Conservation (phyloP, 192 early-diverging fungal genomes). For the Backusella luteola region DNA sequence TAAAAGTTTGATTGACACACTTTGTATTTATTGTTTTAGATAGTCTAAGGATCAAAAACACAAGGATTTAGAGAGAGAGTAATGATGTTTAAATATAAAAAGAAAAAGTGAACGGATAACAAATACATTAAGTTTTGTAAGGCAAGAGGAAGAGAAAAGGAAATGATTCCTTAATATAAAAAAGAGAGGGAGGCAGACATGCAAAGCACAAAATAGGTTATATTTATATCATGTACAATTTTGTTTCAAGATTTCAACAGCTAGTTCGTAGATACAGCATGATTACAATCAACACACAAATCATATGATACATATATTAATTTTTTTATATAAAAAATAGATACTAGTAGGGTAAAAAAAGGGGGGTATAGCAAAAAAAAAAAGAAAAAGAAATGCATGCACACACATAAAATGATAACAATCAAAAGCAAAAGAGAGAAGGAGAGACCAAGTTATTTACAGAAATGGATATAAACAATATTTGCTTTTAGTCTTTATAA, state of each 20-base stretch:
- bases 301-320: slow-evolving; percentile 4
- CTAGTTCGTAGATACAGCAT: not conserved
- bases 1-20: not conserved
- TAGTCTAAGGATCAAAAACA: not conserved
- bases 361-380: not conserved
- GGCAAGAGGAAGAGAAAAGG: not conserved
- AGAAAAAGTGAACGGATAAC: not conserved
- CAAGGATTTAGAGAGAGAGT: not conserved
- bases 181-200: not conserved
- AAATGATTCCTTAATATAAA: not conserved
- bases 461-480: not conserved
- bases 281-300: not conserved
- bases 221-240: not conserved
- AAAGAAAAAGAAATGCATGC: slow-evolving; percentile 11
- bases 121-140: not conserved
- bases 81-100: not conserved
- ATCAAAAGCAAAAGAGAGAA: not conserved
- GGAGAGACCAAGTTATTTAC: not conserved
- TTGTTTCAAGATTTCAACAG: not conserved
- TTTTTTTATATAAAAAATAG: slow-evolving; percentile 14
- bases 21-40: not conserved
- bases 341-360: not conserved
- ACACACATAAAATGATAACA: not conserved
- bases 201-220: not conserved
- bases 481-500: not conserved